These are phyloP conservation scores for Myriosclerotinia scirpicola DNA, from an alignment of 2,329 filamentous ascomycete genomes.

Conservation along the genomic window DNA sequence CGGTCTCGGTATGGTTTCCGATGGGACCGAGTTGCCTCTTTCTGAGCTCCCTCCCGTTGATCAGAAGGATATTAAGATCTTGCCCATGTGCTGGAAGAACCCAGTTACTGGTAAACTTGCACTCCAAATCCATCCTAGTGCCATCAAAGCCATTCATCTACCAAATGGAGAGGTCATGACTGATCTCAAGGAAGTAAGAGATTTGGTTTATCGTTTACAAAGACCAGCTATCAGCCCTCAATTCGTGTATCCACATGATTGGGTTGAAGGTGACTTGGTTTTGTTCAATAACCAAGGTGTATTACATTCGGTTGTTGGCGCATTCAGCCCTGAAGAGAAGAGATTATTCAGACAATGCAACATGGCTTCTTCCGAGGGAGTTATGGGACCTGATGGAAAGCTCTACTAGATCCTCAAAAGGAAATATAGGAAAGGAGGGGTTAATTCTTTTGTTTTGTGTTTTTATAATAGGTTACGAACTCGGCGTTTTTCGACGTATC, in stretches of 20 bases:
- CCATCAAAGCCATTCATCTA: constrained; percentile 67
- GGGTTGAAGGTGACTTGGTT: constrained; percentile 74
- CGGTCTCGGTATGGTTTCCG: constrained; percentile 70
- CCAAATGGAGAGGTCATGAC: constrained; percentile 67
- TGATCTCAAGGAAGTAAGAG: constrained; percentile 63
- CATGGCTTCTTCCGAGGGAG: constrained; percentile 60
- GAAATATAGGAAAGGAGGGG: constrained; percentile 18
- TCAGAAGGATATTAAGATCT: constrained; percentile 63
- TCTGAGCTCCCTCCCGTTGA: constrained; percentile 65
- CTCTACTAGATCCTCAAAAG: constrained; percentile 33
- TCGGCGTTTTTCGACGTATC: constrained; percentile 40
- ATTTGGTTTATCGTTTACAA: constrained; percentile 70
- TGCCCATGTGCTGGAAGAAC: constrained; percentile 78
- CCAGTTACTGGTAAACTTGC: constrained; percentile 67
- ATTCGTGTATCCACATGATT: constrained; percentile 72
- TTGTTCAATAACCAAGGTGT: constrained; percentile 78
- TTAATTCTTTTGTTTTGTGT: constrained; percentile 19
- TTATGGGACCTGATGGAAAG: constrained; percentile 40
- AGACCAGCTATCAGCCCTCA: constrained; percentile 68
- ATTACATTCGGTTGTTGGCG: constrained; percentile 72
- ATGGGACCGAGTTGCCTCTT: constrained; percentile 60
- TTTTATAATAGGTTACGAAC: constrained; percentile 33
- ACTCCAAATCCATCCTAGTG: constrained; percentile 72
- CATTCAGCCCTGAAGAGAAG: constrained; percentile 71
- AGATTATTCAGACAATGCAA: constrained; percentile 78